These are phyloP conservation scores for Pseudogymnoascus sp. DNA, from an alignment of 2,329 filamentous ascomycete genomes.

Conservation along the genomic window DNA sequence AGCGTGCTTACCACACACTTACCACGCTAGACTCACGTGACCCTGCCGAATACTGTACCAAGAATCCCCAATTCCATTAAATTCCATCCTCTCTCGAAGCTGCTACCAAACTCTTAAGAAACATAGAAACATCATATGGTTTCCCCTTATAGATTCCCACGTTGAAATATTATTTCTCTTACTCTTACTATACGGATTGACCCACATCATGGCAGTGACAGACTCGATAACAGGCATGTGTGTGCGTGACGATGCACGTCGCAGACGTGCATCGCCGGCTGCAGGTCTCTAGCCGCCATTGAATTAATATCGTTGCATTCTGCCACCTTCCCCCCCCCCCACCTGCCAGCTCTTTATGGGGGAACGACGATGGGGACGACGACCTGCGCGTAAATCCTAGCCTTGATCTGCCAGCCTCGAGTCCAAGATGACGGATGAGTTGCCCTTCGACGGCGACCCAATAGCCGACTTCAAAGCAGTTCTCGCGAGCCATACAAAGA, in stretches of 20 bases:
- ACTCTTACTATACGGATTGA: neutral
- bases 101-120: neutral
- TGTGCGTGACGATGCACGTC: neutral
- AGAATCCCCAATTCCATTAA: neutral
- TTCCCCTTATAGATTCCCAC: neutral
- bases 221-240: neutral
- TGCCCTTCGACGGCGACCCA: neutral
- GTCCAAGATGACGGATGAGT: neutral
- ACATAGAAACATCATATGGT: neutral
- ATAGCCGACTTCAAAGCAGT: neutral
- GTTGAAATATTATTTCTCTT: neutral
- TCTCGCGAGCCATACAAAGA: neutral
- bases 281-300: neutral
- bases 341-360: neutral
- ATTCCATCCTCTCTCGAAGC: neutral
- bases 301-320: neutral
- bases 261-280: neutral
- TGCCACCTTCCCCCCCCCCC: neutral
- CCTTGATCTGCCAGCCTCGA: neutral
- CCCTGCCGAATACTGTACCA: neutral
- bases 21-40: neutral
- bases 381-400: neutral
- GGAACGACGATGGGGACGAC: too few species aligned
- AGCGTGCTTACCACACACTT: neutral
- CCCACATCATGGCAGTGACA: neutral